Percentiles rank a stretch among this genome's conserved stretches.
These are phyloP conservation scores for Achaetomiella virescens DNA, from an alignment of 495 filamentous ascomycete species.

Conservation along the genomic window DNA sequence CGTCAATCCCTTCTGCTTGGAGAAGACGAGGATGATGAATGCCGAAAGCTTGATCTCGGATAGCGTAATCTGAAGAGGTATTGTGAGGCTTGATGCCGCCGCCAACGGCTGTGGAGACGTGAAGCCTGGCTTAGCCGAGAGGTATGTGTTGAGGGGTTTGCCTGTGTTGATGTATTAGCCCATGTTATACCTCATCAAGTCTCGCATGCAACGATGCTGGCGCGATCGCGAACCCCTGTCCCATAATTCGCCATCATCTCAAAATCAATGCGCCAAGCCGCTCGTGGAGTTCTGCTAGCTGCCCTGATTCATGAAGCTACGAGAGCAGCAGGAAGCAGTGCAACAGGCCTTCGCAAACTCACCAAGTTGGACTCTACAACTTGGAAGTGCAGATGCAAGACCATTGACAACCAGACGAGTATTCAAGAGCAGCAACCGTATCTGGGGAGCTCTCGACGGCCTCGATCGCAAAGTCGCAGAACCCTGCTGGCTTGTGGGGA, in stretches of 20 bases:
- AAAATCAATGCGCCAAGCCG: constrained; percentile 28
- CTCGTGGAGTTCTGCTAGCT: constrained; percentile 1
- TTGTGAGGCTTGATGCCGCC: constrained; percentile 86
- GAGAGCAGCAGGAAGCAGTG: not conserved
- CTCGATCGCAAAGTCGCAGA: no score
- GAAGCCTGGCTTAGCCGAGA: constrained; percentile 84
- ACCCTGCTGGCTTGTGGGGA: no score
- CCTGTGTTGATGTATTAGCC: constrained; percentile 53
- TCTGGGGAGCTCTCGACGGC: no score
- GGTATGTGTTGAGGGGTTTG: constrained; percentile 96
- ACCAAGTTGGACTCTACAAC: not conserved
- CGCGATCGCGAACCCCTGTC: constrained; percentile 25
- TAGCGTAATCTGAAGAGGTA: constrained; percentile 90
- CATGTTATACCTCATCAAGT: constrained; percentile 27
- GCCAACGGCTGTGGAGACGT: constrained; percentile 90
- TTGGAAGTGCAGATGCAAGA: not conserved
- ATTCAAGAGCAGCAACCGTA: no score
- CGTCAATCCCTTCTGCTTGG: constrained; percentile 91
- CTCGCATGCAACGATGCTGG: constrained; percentile 14
- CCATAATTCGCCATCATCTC: constrained; percentile 19
- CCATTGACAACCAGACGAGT: no score
- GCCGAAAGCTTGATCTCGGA: constrained; percentile 96
- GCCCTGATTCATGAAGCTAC: not conserved
- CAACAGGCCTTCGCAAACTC: not conserved
- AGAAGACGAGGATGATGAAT: constrained; percentile 96